Conservation (phyloP, 768 basidiomycete species). For the Grammothele lineata region DNA sequence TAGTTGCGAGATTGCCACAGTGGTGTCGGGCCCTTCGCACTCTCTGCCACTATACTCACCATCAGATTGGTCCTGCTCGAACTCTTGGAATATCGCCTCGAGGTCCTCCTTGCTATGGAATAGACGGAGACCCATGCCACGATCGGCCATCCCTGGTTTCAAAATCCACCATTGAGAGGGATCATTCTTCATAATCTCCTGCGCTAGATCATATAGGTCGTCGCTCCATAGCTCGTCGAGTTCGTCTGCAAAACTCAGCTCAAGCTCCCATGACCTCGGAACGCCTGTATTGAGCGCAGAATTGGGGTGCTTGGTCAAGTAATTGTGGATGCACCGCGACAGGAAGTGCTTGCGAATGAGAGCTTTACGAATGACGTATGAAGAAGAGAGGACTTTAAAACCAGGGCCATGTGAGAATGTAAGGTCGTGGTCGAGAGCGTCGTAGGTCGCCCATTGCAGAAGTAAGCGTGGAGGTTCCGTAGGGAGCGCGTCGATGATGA, state of each 20-base stretch:
- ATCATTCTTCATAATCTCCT: slow-evolving; percentile 41
- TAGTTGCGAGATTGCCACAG: slow-evolving; percentile 79
- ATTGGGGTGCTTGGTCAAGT: slow-evolving; percentile 63
- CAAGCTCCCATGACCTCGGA: slow-evolving; percentile 80
- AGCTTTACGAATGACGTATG: slow-evolving; percentile 86
- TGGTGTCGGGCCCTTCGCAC: slow-evolving; percentile 36
- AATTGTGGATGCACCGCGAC: slow-evolving; percentile 66
- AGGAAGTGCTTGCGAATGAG: slow-evolving; percentile 94
- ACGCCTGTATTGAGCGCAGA: slow-evolving; percentile 51
- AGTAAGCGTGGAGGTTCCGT: slow-evolving; percentile 24
- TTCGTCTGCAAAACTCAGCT: slow-evolving; percentile 89
- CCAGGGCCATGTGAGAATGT: slow-evolving; percentile 45
- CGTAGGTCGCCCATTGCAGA: slow-evolving; percentile 87
- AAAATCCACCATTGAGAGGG: slow-evolving; percentile 79
- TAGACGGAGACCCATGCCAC: slow-evolving; percentile 90
- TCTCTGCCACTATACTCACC: slow-evolving; percentile 30
- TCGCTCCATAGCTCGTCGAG: slow-evolving; percentile 91
- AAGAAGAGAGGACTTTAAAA: slow-evolving; percentile 58
- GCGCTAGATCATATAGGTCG: slow-evolving; percentile 85
- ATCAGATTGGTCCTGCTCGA: slow-evolving; percentile 59
- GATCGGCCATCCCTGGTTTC: slow-evolving; percentile 96
- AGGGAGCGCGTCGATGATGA: slow-evolving; percentile 25
- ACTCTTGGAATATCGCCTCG: slow-evolving; percentile 71
- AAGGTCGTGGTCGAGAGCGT: slow-evolving; percentile 74
- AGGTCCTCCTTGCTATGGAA: slow-evolving; percentile 77